Percentiles rank a stretch among this genome's conserved stretches.
Evolutionary conservation across 2,329 filamentous ascomycete genomes (phyloP).

Genomic region (Xylogone sp.): DNA sequence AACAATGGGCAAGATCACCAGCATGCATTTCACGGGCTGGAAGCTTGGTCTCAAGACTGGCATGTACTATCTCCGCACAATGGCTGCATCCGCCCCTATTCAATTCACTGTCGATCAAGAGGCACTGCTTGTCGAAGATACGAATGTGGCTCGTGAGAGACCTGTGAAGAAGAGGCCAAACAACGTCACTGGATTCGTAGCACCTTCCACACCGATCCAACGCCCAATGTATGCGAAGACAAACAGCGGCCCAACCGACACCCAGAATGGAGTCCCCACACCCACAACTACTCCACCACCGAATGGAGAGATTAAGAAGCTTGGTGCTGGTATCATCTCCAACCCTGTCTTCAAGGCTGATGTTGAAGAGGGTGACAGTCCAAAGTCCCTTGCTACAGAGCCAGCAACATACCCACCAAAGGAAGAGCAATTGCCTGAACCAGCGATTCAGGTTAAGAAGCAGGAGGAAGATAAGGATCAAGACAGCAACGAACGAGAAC

Average conservation of each 20-base stretch:
- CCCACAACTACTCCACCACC: conserved; percentile 65
- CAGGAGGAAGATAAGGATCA: conserved; percentile 73
- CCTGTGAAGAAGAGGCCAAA: conserved; percentile 66
- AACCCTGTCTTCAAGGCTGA: conserved; percentile 73
- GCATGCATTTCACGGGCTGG: conserved; percentile 99
- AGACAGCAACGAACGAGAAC: conserved; percentile 69
- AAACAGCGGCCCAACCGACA: conserved; percentile 35
- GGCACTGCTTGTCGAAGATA: conserved; percentile 83
- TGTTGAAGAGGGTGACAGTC: conserved; percentile 71
- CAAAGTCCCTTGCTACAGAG: conserved; percentile 72
- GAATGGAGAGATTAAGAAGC: conserved; percentile 33
- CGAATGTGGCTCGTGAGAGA: conserved; percentile 64
- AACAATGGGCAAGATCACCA: conserved; percentile 99
- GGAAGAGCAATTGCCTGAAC: conserved; percentile 61
- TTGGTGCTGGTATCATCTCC: conserved; percentile 48
- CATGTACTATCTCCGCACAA: conserved; percentile 99
- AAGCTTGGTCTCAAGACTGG: conserved; percentile 99
- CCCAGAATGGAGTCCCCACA: conserved; percentile 62
- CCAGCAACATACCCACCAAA: conserved; percentile 55
- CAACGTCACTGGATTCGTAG: conserved; percentile 38
- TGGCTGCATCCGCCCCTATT: conserved; percentile 93
- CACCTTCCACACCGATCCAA: conserved; percentile 56
- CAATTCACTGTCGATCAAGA: conserved; percentile 99
- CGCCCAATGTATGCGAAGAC: conserved; percentile 62
- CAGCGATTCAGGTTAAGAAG: conserved; percentile 47